Base-by-base conservation (phyloP, 1,139 yeast genomes). In the Candida sanyaensis region DNA sequence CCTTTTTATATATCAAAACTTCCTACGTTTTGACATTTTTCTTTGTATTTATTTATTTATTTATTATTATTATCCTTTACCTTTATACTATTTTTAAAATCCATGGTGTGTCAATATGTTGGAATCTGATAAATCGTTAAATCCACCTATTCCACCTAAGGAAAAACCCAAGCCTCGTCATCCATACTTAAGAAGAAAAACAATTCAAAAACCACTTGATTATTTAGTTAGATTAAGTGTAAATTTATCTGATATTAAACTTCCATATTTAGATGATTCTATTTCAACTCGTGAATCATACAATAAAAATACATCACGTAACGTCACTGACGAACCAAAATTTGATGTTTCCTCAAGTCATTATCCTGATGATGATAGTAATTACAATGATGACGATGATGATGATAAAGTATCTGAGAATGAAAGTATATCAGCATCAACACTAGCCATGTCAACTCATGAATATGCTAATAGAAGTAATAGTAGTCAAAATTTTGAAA, bases 361-460 rank as follows among this genome's bases (percentile, higher is more conserved):
- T 24, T 40, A 40, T 21, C 11, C 10, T 2, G 30, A 31, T 10
- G 43, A 41, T 11, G 38, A 24, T 9, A 29, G 11, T 24, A 21
- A 40, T 17, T 5, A 21, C 21, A 13, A 34, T 23, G 37, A 34
- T 8, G 2, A 10, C 5, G 17, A 9, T 23, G 37, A 34, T 23
- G 27, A 34, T 23, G 37, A 34, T 34, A 26, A 26, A 1, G 26
- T 5, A 11, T 9, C 26, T 11, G 41, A 42, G 9, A 42, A 36
- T 42, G 41, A 34, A 17, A 42, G 41, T 36, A 30, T 42, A 9
- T 34, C 41, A 5, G 41, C 40, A 17, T 27, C 45, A 3, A 42
- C 45, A 4, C 36, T 42, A 31, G 45, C 45, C 28, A 42, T 42
- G 45, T 37, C 41, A 9, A 42, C 44, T 13, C 9, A 33, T 3